phyloP scores from a whole-genome alignment of 164 flowering plant species.

The Umbellularia californica region DNA sequence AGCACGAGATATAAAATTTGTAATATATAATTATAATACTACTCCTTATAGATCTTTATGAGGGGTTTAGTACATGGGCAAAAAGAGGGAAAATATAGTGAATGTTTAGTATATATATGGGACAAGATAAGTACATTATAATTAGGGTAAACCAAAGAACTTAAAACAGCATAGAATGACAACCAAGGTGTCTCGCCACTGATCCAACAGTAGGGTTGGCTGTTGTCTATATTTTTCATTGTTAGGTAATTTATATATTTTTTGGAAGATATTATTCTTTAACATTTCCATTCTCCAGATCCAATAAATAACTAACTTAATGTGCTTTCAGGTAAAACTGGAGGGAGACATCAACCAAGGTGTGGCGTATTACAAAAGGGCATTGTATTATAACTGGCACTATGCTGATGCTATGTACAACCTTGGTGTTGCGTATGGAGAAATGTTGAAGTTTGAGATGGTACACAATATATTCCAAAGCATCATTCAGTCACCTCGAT shows the following conservation, averaged over 20 bases:
- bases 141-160: too few species aligned
- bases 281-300: neutral
- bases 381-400: constrained; percentile 94
- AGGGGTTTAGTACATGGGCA: too few species aligned
- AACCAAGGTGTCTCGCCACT: too few species aligned
- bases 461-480: constrained; percentile 28
- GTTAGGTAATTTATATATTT: neutral
- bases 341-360: constrained; percentile 96
- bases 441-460: constrained; percentile 97
- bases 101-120: too few species aligned
- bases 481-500: neutral
- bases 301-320: constrained; percentile 4
- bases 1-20: too few species aligned
- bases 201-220: too few species aligned
- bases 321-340: constrained; percentile 69
- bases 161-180: too few species aligned
- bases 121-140: too few species aligned
- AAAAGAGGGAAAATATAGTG: too few species aligned
- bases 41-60: too few species aligned
- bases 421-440: constrained; percentile 99
- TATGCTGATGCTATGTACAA: constrained; percentile 99
- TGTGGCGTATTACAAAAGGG: constrained; percentile 88
- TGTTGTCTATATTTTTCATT: too few species aligned
- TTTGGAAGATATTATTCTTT: neutral
- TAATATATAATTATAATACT: too few species aligned